Evolutionary conservation across 768 basidiomycete genomes (phyloP).

Genomic region (Suillus cothurnatus): DNA sequence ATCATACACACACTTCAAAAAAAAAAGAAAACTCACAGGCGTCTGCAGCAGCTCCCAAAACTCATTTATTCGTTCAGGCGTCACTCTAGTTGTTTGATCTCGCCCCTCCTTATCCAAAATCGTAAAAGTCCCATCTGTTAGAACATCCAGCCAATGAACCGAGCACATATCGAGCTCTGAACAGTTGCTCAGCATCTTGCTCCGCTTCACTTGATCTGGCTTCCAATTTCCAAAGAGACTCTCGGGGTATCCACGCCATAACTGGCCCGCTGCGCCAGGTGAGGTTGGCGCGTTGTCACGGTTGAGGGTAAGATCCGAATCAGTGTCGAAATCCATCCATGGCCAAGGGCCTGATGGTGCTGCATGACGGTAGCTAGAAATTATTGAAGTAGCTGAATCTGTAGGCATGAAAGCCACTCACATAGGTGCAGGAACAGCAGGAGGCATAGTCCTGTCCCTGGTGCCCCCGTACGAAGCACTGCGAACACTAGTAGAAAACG

Average conservation of each 20-base stretch:
- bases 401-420: neutral
- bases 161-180: constrained; percentile 14
- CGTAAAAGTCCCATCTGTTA: constrained; percentile 21
- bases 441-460: constrained; percentile 1
- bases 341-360: constrained; percentile 46
- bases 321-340: constrained; percentile 41
- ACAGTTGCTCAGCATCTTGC: constrained; percentile 28
- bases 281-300: neutral
- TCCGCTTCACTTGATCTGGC: constrained; percentile 34
- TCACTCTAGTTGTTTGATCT: constrained; percentile 17
- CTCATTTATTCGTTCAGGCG: constrained; percentile 16
- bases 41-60: constrained; percentile 34
- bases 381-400: neutral
- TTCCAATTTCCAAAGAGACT: constrained; percentile 55
- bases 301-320: constrained; percentile 11
- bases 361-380: constrained; percentile 36
- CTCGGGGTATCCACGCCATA: constrained; percentile 44
- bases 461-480: neutral
- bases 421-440: constrained; percentile 1
- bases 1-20: neutral
- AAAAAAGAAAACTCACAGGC: constrained; percentile 21
- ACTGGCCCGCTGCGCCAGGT: neutral
- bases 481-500: neutral
- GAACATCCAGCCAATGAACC: constrained; percentile 27
- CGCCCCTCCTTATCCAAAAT: constrained; percentile 4